Base-by-base conservation (phyloP, 352 stramenopile species). In the Phytopythium chamaehyphon region DNA sequence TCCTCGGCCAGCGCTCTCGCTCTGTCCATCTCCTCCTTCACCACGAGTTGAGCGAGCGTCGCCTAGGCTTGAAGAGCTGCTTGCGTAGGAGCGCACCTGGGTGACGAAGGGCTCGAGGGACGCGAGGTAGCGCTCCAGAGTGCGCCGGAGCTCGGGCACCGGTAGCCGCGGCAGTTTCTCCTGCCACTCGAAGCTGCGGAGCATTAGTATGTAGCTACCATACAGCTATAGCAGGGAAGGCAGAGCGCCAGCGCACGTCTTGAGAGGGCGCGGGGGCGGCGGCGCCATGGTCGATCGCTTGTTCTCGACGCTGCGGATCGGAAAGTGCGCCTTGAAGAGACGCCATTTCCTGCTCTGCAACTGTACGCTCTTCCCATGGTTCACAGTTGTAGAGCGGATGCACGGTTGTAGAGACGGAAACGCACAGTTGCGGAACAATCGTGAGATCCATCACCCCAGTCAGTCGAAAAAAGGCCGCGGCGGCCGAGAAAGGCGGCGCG, bases 91-190 rank as follows among this genome's bases (percentile, higher is more conserved):
- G 19, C 50, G 24, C 40, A 74, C 71, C 65, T 66, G 56, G n/a
- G 73, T 73, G 10, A 83, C 47, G 47, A 83, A 72, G 8, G 65
- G 85, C 61, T 66, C 74, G 12, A 97, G 51, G n/a, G 76, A 79
- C n/a, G 57, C 57, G 38, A 91, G 54, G 54, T 97, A 97, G 33
- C 83, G 83, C 36, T 71, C 43, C n/a, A 96, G 61, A 31, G 91
- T 98, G 33, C 94, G 73, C 28, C 89, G 63, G 5, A 98, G 63
- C 10, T 64, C 53, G 0, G 93, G 90, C 47, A 98, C 87, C 1
- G 90, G 87, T 22, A 98, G 55, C 28, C 70, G 73, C 23, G 75
- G 76, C 18, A 90, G 61, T 40, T 62, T 54, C n/a, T 54, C 55
- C 66, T 98, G 94, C 40, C 75, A 52, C 18, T 56, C 64, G 31